These are phyloP conservation scores for Fusarium cyanostomum DNA, from an alignment of 2,329 filamentous ascomycete genomes.

Conservation along the genomic window DNA sequence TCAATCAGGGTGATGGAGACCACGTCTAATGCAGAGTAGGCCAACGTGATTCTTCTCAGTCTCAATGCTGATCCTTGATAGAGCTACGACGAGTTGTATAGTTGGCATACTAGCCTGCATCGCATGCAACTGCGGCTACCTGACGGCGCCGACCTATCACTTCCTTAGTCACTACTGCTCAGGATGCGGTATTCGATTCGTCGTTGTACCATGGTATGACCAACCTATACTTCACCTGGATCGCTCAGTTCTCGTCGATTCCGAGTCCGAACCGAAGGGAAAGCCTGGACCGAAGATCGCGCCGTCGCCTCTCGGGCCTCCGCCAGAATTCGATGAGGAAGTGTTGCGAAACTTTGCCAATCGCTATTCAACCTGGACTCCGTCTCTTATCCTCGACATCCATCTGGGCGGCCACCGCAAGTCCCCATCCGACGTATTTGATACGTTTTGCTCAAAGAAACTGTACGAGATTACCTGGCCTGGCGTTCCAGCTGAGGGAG, in stretches of 20 bases:
- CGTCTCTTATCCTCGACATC: not conserved
- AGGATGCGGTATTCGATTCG: slow-evolving; percentile 4
- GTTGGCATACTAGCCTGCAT: slow-evolving; percentile 5
- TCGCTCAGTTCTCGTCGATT: not conserved
- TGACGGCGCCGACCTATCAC: slow-evolving; percentile 13
- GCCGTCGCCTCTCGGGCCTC: slow-evolving; percentile 8
- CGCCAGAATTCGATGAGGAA: not conserved
- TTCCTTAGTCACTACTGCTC: slow-evolving; percentile 14
- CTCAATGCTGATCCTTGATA: not conserved
- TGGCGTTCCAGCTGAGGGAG: not conserved
- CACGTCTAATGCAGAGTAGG: slow-evolving; percentile 5
- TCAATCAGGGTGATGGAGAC: slow-evolving; percentile 12
- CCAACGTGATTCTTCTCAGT: fast-evolving
- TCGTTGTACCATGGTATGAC: slow-evolving; percentile 12
- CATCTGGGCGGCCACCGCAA: not conserved
- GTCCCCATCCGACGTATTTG: not conserved
- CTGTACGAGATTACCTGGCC: slow-evolving; percentile 12
- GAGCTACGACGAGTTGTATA: not conserved
- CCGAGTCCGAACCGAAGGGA: not conserved
- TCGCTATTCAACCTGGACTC: not conserved
- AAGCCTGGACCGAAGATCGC: not conserved
- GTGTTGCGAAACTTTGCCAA: not conserved
- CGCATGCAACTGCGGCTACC: slow-evolving; percentile 8
- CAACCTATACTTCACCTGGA: slow-evolving; percentile 10
- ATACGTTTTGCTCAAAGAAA: not conserved